Evolutionary conservation across 345 rosid species (phyloP).

Genomic region (Eucalyptus sp.): DNA sequence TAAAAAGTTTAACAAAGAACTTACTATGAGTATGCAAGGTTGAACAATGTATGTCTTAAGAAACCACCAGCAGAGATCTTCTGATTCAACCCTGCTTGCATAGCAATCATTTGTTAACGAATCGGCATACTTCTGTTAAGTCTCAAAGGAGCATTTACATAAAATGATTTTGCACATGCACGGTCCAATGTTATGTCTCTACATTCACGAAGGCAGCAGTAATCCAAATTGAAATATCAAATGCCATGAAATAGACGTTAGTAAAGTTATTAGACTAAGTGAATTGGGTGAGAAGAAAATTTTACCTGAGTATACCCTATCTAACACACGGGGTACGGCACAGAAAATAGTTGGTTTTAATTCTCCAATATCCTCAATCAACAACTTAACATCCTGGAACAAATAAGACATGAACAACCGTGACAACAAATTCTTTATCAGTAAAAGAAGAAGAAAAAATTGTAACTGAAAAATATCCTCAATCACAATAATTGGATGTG

Average conservation of each 20-base stretch:
- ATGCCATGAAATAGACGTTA: not conserved
- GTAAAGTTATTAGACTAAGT: not conserved
- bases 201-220: not conserved
- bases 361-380: constrained; percentile 81
- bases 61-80: constrained; percentile 68
- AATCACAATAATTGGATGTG: not conserved
- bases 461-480: not conserved
- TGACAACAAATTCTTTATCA: not conserved
- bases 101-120: not conserved
- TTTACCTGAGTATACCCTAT: constrained; percentile 71
- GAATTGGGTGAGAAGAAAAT: not conserved
- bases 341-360: constrained; percentile 89
- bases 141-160: not conserved
- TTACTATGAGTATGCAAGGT: constrained; percentile 68
- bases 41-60: constrained; percentile 46
- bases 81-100: constrained; percentile 62
- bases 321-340: constrained; percentile 96
- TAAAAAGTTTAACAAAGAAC: constrained; percentile 8
- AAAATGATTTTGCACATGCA: not conserved
- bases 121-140: not conserved
- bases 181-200: not conserved
- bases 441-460: not conserved
- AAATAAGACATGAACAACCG: not conserved
- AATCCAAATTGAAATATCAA: not conserved
- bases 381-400: constrained; percentile 76